Evolutionary conservation across 78 protist species (phyloP), one percentile per base, ranked within the genome.

Genomic region (Ministeria vibrans): DNA sequence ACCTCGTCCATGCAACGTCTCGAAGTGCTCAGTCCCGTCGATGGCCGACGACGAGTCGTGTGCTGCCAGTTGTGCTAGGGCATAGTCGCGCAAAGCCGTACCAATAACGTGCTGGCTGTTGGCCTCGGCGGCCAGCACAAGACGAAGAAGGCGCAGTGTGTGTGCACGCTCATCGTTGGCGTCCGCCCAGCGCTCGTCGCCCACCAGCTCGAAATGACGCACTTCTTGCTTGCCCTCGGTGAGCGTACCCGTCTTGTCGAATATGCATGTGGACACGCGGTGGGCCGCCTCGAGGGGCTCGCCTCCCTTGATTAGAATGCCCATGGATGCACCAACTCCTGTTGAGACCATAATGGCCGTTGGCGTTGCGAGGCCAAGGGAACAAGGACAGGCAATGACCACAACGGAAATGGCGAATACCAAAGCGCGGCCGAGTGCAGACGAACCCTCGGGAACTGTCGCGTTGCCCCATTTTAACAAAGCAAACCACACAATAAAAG

Each of bases 171-270:
- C 66, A 23, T 59, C 66, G 13, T 23, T 15, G 34, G 66, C 66
- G n/a, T 3, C 20, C 13, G 20, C 66, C 55, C 15, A 15, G 55
- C n/a, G 15, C 55, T 49, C 55, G 9, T 9, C n/a, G 55, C 9
- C 55, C n/a, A 66, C 20, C 49, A n/a, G 13, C 34, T 66, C 46
- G n/a, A 39, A 42, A 28, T 9, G 49, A 2, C 5, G 2, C 53
- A 82, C 80, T 22, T 13, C 36, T 20, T 61, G 88, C 46, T 32
- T 13, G 45, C 95, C 94, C 22, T 43, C 9, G 3, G 96, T 93
- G 22, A 91, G 82, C 4, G 96, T 93, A 27, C 96, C 96, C 0
- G 96, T 93, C 86, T 93, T 93, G 90, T 93, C 96, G 42, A 93
- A 85, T 38, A 81, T 38, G 7, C 85, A 77, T 30, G 81, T 38